Evolutionary conservation across 805 yeast species (phyloP), one percentile per base, ranked within the genome.

Genomic region (Starmerella gropengiesseri): DNA sequence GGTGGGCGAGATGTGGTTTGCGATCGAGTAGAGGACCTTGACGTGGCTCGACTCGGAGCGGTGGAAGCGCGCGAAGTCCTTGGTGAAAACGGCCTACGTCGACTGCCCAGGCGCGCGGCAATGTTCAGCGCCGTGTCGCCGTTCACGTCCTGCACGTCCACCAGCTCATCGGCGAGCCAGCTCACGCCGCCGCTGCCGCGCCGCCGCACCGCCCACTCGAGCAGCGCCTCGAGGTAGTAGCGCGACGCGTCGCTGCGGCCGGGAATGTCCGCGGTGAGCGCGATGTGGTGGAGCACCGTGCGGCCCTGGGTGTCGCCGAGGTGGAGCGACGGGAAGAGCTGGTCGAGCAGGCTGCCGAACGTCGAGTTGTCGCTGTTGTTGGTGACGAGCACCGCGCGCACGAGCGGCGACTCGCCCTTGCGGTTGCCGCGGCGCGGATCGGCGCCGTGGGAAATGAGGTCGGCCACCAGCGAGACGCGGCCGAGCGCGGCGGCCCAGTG

Each of bases 401-500:
- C 75, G 27, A 91, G 66, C 0, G 95, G 83, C 0, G 95, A 79
- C 60, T 91, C 95, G 14, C 97, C 97, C 29, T 73, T 73, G 50
- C 74, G 74, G 60, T 89, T 93, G 33, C 91, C 74, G 30, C 86
- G 64, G 7, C 75, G 69, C 30, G 89, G 70, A 47, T 74, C 71
- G 1, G 93, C 78, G 12, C 84, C 82, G 33, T 71, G 67, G 30
- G 71, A 65, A 23, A 91, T 79, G 13, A 84, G 68, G 30, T 77
- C 77, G 33, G 67, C 74, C 3, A 85, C 89, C 40, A 87, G 68
- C 3, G 75, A 65, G 1, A 78, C 62, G 45, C 84, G 75, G 0
- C 94, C 97, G 59, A 91, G 70, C 0, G 96, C 83, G 13, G 96
- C 78, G 3, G 96, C 93, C 93, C 97, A 83, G 61, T 91, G 99